Evolutionary conservation across 257 asterid genomes (phyloP), one percentile per base, ranked within the genome.

Genomic region (Nicotiana tabacum): DNA sequence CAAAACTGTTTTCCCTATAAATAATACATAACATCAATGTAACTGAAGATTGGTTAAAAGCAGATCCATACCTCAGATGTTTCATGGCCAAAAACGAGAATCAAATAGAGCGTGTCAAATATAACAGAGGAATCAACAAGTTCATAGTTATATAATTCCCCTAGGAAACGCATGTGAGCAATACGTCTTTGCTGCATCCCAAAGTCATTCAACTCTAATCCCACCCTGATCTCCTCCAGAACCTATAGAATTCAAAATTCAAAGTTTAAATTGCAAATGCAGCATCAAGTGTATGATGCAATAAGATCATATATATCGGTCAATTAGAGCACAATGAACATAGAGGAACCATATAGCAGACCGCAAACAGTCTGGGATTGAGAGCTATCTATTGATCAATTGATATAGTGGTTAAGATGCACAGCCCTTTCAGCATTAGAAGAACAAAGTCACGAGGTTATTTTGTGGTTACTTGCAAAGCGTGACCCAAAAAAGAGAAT

Each of bases 111-210:
- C 3, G 98, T 93, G 87, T 96, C 98, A 84, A 96, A 96, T 58
- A 96, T 92, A 86, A 96, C 97, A 81, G 98, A 93, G 61, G 99
- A 96, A 85, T 94, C 99, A 21, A 96, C 98, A 84, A 93, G 98
- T 85, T 94, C 96, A 84, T 96, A 96, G 89, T 94, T 96, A 90
- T 94, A 96, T 83, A 96, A 84, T 90, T 96, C 99, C 80, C 99
- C 99, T 86, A 94, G 77, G 90, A 96, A 93, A 72, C 98, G 98
- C 97, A 91, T 94, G 89, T 83, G 91, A 27, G 99, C 98, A 88
- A 96, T 85, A 39, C 97, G 97, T 60, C 87, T 90, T 85, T 96
- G 99, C 90, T 96, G 97, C 97, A 90, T 93, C 67, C 95, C 98
- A 58, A 87, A 96, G 89, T 96, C 98, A 91, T 96, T 96, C 91